phyloP scores from a whole-genome alignment of 257 asterid genomes.

The Solanum tarijense region DNA sequence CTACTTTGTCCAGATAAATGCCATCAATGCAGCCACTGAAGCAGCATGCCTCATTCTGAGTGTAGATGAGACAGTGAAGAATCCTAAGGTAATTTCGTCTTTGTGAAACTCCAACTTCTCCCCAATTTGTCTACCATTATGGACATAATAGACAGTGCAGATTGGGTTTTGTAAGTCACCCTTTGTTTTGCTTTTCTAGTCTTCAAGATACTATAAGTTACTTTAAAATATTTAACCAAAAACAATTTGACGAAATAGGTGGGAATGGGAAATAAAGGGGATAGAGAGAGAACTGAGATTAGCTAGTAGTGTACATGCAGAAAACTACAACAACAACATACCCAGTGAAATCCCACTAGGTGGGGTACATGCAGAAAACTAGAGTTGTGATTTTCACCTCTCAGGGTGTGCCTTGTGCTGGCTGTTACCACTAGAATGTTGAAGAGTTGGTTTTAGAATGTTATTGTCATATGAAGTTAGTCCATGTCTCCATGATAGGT shows the following conservation, averaged over 20 bases:
- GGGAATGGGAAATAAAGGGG: not conserved
- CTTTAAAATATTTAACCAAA: not conserved
- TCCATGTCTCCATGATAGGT: not conserved
- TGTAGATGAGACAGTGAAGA: constrained; percentile 81
- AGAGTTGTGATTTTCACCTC: not conserved
- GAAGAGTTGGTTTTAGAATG: not conserved
- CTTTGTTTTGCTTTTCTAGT: not conserved
- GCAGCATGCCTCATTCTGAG: constrained; percentile 83
- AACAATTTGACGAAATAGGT: not conserved
- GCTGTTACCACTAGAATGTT: not conserved
- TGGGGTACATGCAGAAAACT: not conserved
- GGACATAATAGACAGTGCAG: not conserved
- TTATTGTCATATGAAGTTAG: not conserved
- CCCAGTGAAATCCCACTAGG: too few relatives aligned
- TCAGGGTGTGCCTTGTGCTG: not conserved
- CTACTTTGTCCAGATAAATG: constrained; percentile 44
- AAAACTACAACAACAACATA: too few relatives aligned
- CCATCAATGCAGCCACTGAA: constrained; percentile 89
- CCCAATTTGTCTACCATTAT: not conserved
- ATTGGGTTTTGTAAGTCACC: not conserved
- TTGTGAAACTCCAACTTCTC: not conserved
- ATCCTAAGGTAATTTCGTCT: constrained; percentile 56
- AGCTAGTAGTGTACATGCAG: not conserved
- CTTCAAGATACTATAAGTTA: not conserved
- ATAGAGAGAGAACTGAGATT: not conserved